Conservation (phyloP, 306 rosid species). For the Vigna unguiculata region DNA sequence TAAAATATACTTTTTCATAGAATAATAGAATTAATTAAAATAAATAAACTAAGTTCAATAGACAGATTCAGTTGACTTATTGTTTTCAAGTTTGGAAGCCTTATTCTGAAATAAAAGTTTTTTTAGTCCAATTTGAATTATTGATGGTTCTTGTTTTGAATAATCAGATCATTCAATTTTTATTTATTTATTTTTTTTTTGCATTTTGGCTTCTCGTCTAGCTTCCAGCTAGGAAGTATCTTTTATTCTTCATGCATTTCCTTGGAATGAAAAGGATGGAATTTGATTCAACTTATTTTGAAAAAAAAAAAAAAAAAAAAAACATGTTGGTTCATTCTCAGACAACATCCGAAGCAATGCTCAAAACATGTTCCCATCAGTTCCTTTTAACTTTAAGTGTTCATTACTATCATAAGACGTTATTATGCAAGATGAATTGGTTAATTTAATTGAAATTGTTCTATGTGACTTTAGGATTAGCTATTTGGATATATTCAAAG, state of each 20-base stretch:
- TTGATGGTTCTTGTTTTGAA: neutral
- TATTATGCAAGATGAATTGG: neutral
- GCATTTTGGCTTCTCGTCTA: constrained; percentile 16
- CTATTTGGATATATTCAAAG: constrained; percentile 93
- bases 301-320: too few relatives aligned
- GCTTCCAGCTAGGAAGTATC: neutral
- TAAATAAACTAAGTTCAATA: too few relatives aligned
- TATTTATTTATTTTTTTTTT: too few relatives aligned
- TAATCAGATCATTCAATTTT: constrained; percentile 7
- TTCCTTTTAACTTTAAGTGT: too few relatives aligned
- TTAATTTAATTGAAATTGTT: neutral
- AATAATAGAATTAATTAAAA: too few relatives aligned
- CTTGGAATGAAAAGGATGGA: neutral
- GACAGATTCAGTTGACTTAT: constrained; percentile 6
- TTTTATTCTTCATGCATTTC: constrained; percentile 13
- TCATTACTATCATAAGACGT: too few relatives aligned
- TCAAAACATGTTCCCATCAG: constrained; percentile 9
- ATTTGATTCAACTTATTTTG: neutral
- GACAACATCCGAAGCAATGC: constrained; percentile 13
- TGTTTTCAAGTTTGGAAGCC: constrained; percentile 4
- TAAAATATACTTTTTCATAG: too few relatives aligned
- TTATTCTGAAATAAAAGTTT: constrained; percentile 26
- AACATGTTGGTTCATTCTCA: constrained; percentile 8
- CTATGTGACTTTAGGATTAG: constrained; percentile 65
- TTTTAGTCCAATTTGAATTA: constrained; percentile 1